Base-by-base conservation (phyloP, 2,329 filamentous ascomycete genomes). In the Colletotrichum plurivorum region DNA sequence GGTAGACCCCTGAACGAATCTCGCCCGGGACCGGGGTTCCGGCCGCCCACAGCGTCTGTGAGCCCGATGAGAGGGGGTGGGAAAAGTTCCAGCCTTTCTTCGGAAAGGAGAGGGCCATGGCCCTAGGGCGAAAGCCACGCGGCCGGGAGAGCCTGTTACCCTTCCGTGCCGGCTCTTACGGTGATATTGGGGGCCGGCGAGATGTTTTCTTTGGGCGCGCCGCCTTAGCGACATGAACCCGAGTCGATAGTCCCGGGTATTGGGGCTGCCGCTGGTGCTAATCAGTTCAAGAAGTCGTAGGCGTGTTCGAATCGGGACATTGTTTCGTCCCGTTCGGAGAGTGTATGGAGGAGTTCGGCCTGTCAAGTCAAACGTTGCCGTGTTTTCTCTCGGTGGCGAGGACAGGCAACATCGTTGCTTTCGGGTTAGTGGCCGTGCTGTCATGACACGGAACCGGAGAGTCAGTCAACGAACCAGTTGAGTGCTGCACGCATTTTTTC, bases 181-280 rank as follows among this genome's bases (percentile, higher is more conserved):
- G 39, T 62, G 59, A 62, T 54, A 46, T 62, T 62, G 59, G 59
- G 59, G 59, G 59, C 59, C 59, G 59, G 31, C 49, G 13, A 54
- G 48, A 16, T 48, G 53, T 16, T 46, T 16, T 46, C 18, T 18
- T 18, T 18, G 16, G 45, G 31, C 31, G 31, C 31, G 31, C 31
- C 18, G 18, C 45, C 16, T 18, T 22, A 54, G 59, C 39, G 59
- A 53, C 25, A 22, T 62, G 49, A 43, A 12, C 49, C 46, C n/a
- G 31, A 62, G 51, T 22, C 39, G 36, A 25, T 54, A 62, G 49
- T 54, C 20, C 59, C 59, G 59, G 59, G 48, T 31, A 39, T 62
- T 54, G 49, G 49, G 31, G 10, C 31, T 10, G 31, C 31, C 31
- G 31, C 8, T 10, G 31, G 31, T 36, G 49, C 59, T 62, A 22